Base-by-base conservation (phyloP, 2,329 filamentous ascomycete genomes). In the Paramyrothecium sp. region DNA sequence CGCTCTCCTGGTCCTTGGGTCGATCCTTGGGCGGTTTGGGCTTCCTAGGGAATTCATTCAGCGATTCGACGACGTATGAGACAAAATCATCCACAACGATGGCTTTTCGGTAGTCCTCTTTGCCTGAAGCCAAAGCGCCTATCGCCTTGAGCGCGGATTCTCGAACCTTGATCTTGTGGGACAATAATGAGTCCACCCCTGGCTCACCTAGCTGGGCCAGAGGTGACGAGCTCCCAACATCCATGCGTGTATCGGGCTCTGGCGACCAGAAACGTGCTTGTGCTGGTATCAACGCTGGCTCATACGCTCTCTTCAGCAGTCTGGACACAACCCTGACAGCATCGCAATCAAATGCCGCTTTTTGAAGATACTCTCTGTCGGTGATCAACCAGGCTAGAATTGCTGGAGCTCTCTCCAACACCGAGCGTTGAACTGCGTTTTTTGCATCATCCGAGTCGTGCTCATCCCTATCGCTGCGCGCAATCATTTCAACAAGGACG, bases 11-110 rank as follows among this genome's bases (percentile, higher is more conserved):
- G 11, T 71, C 71, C 54, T 74, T 75, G 13, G 69, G 54, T 46
- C 74, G 71, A 34, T 82, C 78, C 61, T 78, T 80, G 12, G 69
- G 58, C 19, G 68, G 71, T 30, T 71, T 75, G 0, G 82, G 81
- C 61, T 81, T 84, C 30, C 75, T 71, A n/a, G 81, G 81, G 30
- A 83, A 87, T 54, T 76, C 73, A 2, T 68, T 74, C 49, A 98
- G 81, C 1, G 92, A 95, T 65, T 96, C 91, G 47, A 96, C 89
- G 54, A 98, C 88, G 68, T 89, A 92, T 1, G 87, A 83, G 49
- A 96, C 81, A 53, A 90, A 84, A n/a, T 92, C 91, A 64, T 91
- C 86, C 22, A 93, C 89, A 54, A 95, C 89, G 51, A 98, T 84
- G 0, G 84, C 82, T 68, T 96, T 96, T 48, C 93, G 84, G 67